phyloP scores from a whole-genome alignment of 768 basidiomycete species.

The Clitopilus hobsonii region DNA sequence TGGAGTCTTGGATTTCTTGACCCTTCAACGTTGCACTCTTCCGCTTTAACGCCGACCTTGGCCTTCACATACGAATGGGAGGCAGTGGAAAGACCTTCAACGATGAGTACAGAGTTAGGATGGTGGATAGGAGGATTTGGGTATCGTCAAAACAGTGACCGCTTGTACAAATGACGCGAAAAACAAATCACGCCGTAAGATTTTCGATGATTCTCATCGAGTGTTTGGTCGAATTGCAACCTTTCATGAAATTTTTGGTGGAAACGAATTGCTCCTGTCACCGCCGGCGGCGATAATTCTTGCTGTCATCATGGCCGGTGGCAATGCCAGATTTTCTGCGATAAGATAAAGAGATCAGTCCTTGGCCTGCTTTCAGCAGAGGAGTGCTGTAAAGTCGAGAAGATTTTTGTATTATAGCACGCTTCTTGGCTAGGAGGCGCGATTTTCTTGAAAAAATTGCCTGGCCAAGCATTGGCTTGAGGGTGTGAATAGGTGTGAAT shows the following conservation, averaged over 20 bases:
- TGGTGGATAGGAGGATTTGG: no score
- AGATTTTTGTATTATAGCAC: not conserved
- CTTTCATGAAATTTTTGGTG: no score
- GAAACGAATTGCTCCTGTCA: no score
- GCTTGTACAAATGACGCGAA: no score
- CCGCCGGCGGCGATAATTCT: not conserved
- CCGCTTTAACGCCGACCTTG: not conserved
- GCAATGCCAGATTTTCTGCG: not conserved
- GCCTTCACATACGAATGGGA: not conserved
- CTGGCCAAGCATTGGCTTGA: not conserved
- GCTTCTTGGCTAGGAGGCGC: not conserved
- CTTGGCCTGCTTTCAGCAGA: not conserved
- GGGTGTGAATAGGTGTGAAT: no score
- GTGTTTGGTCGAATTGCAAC: no score
- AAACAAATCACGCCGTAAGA: no score
- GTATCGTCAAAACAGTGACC: no score
- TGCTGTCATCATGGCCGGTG: not conserved
- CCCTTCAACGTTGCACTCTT: no score
- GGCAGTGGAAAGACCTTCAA: not conserved
- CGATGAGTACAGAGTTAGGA: no score
- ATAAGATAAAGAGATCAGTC: not conserved
- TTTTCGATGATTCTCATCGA: no score
- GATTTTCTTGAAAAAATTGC: not conserved
- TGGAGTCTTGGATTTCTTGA: not conserved
- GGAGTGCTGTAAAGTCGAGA: no score